phyloP scores from a whole-genome alignment of 2,329 filamentous ascomycete genomes.

The Fusarium gaditjirri region DNA sequence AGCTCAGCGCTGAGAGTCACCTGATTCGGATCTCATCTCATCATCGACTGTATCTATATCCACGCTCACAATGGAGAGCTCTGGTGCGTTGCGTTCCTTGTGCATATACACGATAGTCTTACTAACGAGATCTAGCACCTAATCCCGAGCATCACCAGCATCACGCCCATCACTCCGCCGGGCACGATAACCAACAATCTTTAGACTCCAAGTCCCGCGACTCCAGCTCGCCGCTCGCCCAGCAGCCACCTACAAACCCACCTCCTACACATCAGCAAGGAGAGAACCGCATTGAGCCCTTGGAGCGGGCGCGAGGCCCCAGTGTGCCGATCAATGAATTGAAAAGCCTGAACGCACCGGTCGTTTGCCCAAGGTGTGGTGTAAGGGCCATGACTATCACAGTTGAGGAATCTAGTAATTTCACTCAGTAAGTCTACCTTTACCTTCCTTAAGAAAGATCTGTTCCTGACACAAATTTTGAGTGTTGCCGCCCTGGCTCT shows the following conservation, averaged over 20 bases:
- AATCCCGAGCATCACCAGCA: conserved; percentile 7
- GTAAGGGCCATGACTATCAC: conserved; percentile 20
- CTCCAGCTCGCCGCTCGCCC: conserved; percentile 19
- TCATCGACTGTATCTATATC: neutral
- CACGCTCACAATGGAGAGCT: conserved; percentile 31
- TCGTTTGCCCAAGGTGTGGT: conserved; percentile 33
- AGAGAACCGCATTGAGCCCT: neutral
- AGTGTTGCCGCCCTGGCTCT: neutral
- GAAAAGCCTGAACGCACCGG: conserved; percentile 24
- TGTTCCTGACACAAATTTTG: neutral
- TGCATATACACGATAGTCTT: neutral
- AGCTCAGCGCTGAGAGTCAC: neutral
- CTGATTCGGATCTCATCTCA: neutral
- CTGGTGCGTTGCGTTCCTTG: conserved; percentile 22
- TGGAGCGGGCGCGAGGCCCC: neutral
- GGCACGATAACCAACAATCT: conserved; percentile 2
- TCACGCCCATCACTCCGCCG: neutral
- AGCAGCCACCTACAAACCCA: conserved; percentile 9
- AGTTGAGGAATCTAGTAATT: conserved; percentile 14
- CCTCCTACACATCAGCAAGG: neutral
- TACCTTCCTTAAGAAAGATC: fast-evolving
- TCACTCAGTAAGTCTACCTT: conserved; percentile 29
- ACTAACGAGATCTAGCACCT: neutral
- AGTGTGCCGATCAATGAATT: conserved; percentile 30
- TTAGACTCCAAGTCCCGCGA: conserved; percentile 12